Conservation (phyloP, 2,329 filamentous ascomycete genomes). For the Pseudogymnoascus sp. region DNA sequence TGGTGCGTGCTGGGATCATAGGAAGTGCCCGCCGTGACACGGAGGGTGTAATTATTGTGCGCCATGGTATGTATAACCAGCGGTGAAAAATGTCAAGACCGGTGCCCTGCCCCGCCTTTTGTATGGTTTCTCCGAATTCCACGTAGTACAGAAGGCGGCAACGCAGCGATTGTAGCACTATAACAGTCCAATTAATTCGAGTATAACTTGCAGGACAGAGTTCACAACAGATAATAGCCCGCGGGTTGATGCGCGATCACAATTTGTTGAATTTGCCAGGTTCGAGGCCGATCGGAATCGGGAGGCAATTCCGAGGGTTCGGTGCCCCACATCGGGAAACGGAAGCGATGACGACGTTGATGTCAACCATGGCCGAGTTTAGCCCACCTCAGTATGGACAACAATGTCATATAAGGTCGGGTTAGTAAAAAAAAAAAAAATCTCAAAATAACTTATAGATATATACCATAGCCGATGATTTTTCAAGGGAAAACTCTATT, state of each 20-base stretch:
- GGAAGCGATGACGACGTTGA: constrained; percentile 1
- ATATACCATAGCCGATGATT: neutral
- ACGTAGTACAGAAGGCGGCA: neutral
- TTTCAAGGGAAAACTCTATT: neutral
- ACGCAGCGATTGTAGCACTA: neutral
- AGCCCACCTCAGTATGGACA: neutral
- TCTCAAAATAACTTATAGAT: neutral
- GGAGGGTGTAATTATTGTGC: constrained; percentile 63
- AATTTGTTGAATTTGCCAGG: neutral
- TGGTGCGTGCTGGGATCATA: constrained; percentile 69
- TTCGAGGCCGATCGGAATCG: neutral
- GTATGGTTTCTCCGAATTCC: neutral
- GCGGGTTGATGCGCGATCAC: neutral
- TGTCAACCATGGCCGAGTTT: neutral
- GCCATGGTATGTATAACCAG: constrained; percentile 37
- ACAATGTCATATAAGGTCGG: neutral
- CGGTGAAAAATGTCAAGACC: neutral
- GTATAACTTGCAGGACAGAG: neutral
- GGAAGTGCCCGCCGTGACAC: constrained; percentile 68
- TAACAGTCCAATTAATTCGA: neutral
- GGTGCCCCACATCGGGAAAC: constrained; percentile 2
- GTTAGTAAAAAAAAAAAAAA: neutral
- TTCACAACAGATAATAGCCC: neutral
- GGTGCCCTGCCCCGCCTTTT: neutral
- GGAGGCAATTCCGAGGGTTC: constrained; percentile 3